Conservation (phyloP, 805 yeast species). For the Suhomyces prunicola region DNA sequence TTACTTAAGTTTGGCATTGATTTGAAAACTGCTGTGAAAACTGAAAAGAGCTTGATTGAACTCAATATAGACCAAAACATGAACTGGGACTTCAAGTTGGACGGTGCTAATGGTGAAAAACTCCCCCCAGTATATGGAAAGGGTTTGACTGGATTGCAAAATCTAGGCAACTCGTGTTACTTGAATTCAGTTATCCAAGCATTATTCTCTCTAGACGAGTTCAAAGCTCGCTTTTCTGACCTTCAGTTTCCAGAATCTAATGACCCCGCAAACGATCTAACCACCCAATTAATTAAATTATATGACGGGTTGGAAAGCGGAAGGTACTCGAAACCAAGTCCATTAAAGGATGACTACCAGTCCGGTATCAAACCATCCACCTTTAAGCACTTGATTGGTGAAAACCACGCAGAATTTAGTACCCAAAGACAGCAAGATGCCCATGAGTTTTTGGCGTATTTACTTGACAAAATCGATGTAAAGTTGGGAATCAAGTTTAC, state of each 20-base stretch:
- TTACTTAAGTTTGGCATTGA: conserved; percentile 68
- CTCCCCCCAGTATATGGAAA: conserved; percentile 68
- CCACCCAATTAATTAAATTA: conserved; percentile 74
- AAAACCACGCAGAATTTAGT: conserved; percentile 74
- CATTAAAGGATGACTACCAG: conserved; percentile 51
- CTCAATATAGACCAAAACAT: conserved; percentile 88
- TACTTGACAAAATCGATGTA: conserved; percentile 60
- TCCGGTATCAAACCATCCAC: conserved; percentile 73
- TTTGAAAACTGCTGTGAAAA: conserved; percentile 51
- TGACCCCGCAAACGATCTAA: conserved; percentile 62
- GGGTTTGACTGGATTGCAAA: conserved; percentile 78
- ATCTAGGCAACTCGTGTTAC: conserved; percentile 92
- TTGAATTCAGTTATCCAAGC: conserved; percentile 77
- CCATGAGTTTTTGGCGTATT: conserved; percentile 74
- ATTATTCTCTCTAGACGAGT: conserved; percentile 47
- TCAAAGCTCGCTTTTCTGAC: conserved; percentile 38
- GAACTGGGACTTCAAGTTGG: conserved; percentile 89
- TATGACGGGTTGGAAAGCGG: conserved; percentile 79
- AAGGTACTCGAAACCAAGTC: conserved; percentile 61
- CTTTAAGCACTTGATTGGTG: conserved; percentile 75
- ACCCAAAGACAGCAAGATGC: conserved; percentile 95
- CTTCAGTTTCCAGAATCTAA: conserved; percentile 26
- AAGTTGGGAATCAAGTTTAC: conserved; percentile 46
- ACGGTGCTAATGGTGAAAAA: conserved; percentile 63
- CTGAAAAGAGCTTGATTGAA: conserved; percentile 86